Conservation (phyloP, 148 eudicot species). For the Amaranthus palmeri region DNA sequence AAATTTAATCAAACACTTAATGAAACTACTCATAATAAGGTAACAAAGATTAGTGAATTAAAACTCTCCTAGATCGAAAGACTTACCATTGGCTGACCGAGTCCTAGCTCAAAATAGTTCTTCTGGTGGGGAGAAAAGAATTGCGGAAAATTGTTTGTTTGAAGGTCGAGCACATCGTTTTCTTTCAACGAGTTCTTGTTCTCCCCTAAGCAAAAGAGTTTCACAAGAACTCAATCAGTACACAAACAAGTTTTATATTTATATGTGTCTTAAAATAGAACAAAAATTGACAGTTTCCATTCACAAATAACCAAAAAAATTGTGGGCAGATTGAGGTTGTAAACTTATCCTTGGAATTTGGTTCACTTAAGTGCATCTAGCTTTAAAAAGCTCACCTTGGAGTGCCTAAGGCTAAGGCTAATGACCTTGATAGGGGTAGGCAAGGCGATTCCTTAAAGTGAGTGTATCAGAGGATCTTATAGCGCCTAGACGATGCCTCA, state of each 20-base stretch:
- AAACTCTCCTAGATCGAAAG: neutral
- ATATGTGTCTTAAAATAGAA: neutral
- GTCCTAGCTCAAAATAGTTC: conserved; percentile 56
- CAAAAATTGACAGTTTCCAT: too few species aligned
- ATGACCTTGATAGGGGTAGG: too few species aligned
- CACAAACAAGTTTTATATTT: too few species aligned
- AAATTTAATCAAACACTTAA: neutral
- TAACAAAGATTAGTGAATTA: neutral
- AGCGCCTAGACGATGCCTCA: too few species aligned
- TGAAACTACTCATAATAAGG: neutral
- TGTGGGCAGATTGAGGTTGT: neutral
- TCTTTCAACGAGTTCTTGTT: conserved; percentile 24
- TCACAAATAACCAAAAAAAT: too few species aligned
- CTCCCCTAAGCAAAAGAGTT: conserved; percentile 23
- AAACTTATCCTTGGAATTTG: too few species aligned
- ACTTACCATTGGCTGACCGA: conserved; percentile 60
- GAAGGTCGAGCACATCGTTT: conserved; percentile 10
- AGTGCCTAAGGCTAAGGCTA: too few species aligned
- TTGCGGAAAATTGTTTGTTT: conserved; percentile 19
- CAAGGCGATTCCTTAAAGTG: too few species aligned
- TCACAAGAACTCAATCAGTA: neutral
- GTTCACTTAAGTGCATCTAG: too few species aligned
- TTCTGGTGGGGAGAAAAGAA: conserved; percentile 31
- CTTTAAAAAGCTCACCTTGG: neutral
- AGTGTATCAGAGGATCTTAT: too few species aligned